A percentile compares a stretch with the other conserved stretches of the same genome.
Evolutionary conservation across 2,329 filamentous ascomycete genomes (phyloP).

Genomic region (Pseudogymnoascus sp.): DNA sequence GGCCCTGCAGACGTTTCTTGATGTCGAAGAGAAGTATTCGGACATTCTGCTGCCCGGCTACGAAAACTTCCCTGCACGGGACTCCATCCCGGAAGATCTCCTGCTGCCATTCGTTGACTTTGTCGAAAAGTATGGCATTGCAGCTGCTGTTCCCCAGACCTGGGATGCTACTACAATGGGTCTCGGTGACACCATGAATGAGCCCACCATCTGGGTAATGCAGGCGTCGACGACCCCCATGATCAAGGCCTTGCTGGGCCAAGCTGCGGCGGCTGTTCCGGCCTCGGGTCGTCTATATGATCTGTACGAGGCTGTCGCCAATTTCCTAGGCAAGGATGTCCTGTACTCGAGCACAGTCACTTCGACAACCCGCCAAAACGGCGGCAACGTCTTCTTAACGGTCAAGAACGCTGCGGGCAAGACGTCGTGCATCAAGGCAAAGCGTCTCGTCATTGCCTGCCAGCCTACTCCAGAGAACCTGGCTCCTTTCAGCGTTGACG

Average conservation of each 20-base stretch:
- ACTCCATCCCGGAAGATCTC: conserved; percentile 18
- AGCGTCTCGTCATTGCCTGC: conserved; percentile 21
- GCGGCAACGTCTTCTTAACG: conserved; percentile 15
- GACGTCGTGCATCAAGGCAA: conserved; percentile 17
- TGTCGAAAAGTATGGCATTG: conserved; percentile 15
- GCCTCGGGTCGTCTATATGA: conserved; percentile 18
- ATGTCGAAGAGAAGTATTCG: conserved; percentile 20
- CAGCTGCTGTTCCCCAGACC: background rate
- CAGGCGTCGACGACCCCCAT: conserved; percentile 15
- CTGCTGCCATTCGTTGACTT: conserved; percentile 19
- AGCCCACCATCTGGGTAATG: conserved; percentile 36
- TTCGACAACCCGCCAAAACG: conserved; percentile 10
- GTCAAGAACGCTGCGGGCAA: conserved; percentile 9
- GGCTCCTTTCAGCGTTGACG: conserved; percentile 15
- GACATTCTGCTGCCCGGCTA: conserved; percentile 13
- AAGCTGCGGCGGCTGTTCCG: conserved; percentile 16
- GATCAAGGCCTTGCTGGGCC: conserved; percentile 19
- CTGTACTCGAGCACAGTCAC: conserved; percentile 20
- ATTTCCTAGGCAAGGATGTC: conserved; percentile 17
- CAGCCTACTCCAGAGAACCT: conserved; percentile 20
- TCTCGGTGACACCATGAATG: conserved; percentile 35
- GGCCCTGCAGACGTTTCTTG: conserved; percentile 13
- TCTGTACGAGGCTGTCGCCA: conserved; percentile 16
- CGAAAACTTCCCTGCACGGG: background rate
- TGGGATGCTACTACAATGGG: conserved; percentile 27